These are phyloP conservation scores for Pleurotus pulmonarius DNA, from an alignment of 768 basidiomycete genomes.

Conservation along the genomic window DNA sequence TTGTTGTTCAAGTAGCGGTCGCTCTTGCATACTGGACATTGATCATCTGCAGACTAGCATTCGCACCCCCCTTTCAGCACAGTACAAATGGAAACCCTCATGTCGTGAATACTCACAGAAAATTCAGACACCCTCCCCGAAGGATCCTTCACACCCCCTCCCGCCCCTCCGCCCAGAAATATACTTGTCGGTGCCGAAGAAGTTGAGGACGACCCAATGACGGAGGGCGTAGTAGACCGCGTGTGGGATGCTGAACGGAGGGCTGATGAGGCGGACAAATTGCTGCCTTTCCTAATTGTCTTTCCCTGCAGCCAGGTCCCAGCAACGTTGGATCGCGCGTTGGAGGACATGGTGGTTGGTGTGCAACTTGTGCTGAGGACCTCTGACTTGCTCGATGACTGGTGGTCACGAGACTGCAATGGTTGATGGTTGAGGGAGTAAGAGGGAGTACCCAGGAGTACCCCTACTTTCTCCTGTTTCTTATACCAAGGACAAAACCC, in stretches of 20 bases:
- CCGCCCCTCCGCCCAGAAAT: conserved; percentile 33
- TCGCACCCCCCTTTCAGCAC: not conserved
- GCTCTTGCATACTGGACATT: conserved; percentile 96
- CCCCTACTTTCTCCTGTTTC: too few relatives aligned
- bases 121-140: conserved; percentile 80
- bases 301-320: conserved; percentile 71
- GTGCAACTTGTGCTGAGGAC: too few relatives aligned
- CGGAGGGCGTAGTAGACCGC: conserved; percentile 52
- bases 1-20: conserved; percentile 96
- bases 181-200: conserved; percentile 53
- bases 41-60: conserved; percentile 80
- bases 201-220: conserved; percentile 52
- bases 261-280: conserved; percentile 31
- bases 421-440: too few relatives aligned
- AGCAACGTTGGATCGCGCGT: conserved; percentile 29
- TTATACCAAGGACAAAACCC: too few relatives aligned
- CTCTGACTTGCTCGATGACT: too few relatives aligned
- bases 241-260: conserved; percentile 29
- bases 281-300: conserved; percentile 65
- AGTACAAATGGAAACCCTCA: not conserved
- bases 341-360: conserved; percentile 15
- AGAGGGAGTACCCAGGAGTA: too few relatives aligned
- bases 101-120: conserved; percentile 46
- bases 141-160: conserved; percentile 83
- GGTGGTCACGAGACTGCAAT: too few relatives aligned